phyloP scores from a whole-genome alignment of 2,329 filamentous ascomycete species.

The Rhynchosporium secalis region DNA sequence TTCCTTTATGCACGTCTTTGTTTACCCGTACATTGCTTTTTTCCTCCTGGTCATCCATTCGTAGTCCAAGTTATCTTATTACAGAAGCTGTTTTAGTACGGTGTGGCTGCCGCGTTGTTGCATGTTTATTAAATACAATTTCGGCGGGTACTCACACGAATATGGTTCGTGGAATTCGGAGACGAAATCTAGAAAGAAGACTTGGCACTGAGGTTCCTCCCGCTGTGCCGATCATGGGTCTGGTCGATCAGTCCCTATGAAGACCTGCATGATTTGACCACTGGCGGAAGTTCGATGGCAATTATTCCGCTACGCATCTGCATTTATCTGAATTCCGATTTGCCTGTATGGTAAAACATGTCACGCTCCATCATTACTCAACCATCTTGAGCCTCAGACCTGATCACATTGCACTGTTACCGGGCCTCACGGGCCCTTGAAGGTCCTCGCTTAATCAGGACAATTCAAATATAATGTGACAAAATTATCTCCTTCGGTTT shows the following conservation, averaged over 20 bases:
- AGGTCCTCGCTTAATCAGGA: too few relatives aligned
- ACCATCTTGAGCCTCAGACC: too few relatives aligned
- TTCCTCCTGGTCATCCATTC: not conserved
- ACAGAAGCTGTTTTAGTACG: not conserved
- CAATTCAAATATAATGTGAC: too few relatives aligned
- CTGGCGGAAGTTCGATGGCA: not conserved
- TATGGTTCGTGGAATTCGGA: not conserved
- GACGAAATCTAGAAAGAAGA: not conserved
- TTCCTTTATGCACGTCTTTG: not conserved
- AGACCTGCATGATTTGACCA: not conserved
- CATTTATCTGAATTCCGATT: too few relatives aligned
- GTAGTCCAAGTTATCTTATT: not conserved
- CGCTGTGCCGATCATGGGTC: not conserved
- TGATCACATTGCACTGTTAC: too few relatives aligned
- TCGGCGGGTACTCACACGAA: not conserved
- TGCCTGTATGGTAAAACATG: too few relatives aligned
- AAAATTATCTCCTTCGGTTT: too few relatives aligned
- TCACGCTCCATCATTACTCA: too few relatives aligned
- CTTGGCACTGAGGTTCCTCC: not conserved
- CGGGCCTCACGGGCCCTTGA: too few relatives aligned
- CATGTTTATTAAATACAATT: constrained; percentile 8
- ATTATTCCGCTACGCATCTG: too few relatives aligned
- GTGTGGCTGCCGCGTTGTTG: not conserved
- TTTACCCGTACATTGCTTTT: not conserved
- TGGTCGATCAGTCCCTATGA: not conserved